Conservation (phyloP, 805 yeast species). For the Zygoascus flipseniorum region DNA sequence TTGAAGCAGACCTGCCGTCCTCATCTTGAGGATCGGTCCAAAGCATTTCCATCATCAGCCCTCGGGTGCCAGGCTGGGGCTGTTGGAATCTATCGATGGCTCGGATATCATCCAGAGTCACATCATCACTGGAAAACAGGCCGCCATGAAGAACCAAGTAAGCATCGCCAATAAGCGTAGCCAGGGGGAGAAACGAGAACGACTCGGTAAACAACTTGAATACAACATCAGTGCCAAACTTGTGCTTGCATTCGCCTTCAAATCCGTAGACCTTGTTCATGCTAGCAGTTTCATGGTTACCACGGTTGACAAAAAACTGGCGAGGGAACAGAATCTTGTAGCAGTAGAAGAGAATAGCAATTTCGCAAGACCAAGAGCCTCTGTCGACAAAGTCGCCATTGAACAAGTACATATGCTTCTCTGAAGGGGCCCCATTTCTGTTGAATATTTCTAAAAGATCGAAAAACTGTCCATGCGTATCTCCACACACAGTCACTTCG, state of each 20-base stretch:
- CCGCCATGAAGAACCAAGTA: conserved; percentile 96
- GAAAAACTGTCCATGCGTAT: conserved; percentile 94
- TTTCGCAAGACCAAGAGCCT: conserved; percentile 98
- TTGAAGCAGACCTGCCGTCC: conserved; percentile 76
- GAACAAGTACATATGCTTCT: conserved; percentile 68
- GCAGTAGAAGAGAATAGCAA: conserved; percentile 70
- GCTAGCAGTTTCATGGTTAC: conserved; percentile 93
- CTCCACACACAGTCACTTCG: conserved; percentile 81
- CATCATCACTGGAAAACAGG: conserved; percentile 66
- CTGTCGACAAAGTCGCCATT: conserved; percentile 98
- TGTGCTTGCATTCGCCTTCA: conserved; percentile 88
- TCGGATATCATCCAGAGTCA: conserved; percentile 67
- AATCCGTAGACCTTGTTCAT: conserved; percentile 97
- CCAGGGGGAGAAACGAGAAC: conserved; percentile 79
- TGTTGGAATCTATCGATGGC: conserved; percentile 55
- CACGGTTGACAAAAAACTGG: conserved; percentile 71
- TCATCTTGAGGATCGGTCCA: conserved; percentile 94
- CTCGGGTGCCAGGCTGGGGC: conserved; percentile 82
- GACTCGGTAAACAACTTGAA: conserved; percentile 80
- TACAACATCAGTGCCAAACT: conserved; percentile 63
- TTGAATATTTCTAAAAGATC: conserved; percentile 78
- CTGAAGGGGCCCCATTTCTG: conserved; percentile 60
- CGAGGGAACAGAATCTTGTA: conserved; percentile 71
- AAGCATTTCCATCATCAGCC: conserved; percentile 89
- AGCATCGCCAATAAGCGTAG: conserved; percentile 66